Evolutionary conservation across 441 rosid species (phyloP).

Genomic region (Omphalea diandra): DNA sequence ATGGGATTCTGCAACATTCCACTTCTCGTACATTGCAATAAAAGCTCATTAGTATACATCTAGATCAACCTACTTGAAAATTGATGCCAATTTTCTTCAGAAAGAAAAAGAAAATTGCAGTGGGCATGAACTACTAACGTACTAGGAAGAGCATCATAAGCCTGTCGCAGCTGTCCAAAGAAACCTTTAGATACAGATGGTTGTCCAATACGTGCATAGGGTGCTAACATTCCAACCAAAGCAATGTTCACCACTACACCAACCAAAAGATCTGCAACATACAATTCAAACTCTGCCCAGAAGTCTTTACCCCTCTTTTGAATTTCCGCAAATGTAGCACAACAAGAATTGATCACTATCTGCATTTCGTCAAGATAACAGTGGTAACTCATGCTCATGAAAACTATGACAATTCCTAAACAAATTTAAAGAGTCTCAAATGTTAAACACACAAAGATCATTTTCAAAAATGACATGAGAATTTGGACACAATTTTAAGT

Average conservation of each 20-base stretch:
- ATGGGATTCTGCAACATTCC: background rate
- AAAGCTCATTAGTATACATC: background rate
- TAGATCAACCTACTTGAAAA: background rate
- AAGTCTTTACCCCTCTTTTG: constrained; percentile 90
- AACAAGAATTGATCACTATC: constrained; percentile 83
- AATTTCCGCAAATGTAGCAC: constrained; percentile 90
- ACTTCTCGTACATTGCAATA: background rate
- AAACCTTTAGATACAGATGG: constrained; percentile 64
- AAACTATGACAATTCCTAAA: background rate
- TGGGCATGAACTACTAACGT: constrained; percentile 43
- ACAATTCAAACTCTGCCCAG: constrained; percentile 96
- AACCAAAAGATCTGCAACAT: constrained; percentile 87
- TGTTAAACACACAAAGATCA: background rate
- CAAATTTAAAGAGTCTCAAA: background rate
- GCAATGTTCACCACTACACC: constrained; percentile 87
- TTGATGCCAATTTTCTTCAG: background rate
- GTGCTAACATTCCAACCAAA: constrained; percentile 92
- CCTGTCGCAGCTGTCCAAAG: constrained; percentile 53
- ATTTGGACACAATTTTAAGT: background rate
- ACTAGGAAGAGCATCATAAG: constrained; percentile 87
- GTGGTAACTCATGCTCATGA: background rate
- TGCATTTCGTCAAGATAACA: constrained; percentile 16
- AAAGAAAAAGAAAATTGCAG: background rate
- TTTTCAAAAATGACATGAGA: background rate
- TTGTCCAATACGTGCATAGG: constrained; percentile 82